Evolutionary conservation across 176 grass and related monocot genomes (phyloP), one percentile per base, ranked within the genome.

Genomic region (Panicum miliaceum): DNA sequence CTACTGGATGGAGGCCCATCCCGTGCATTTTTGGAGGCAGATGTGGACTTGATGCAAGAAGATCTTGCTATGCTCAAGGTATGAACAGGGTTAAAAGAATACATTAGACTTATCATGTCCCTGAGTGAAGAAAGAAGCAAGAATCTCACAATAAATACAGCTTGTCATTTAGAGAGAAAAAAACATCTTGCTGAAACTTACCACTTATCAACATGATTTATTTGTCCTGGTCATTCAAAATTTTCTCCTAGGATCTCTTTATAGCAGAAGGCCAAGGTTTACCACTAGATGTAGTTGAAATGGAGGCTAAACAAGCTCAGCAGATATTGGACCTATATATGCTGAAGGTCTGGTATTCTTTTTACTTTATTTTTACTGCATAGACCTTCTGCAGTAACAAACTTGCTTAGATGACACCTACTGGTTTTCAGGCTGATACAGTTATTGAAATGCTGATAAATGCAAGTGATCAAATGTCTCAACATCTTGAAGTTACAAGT

Each of bases 201-300:
- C 42, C 41, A 76, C 32, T 43, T 73, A 22, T 12, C 26, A 38
- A 23, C 19, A 47, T 68, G 50, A 88, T 86, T 65, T 89, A 2
- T 80, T 85, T 77, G 20, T 71, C 19, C 5, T 82, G 29, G 73
- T 37, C 58, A 61, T 76, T 42, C 37, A 43, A n/a, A 66, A 80
- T 63, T 87, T 79, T 89, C 73, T 82, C 15, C 23, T 88, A 94
- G 95, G 95, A 97, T 83, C 88, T 97, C 6, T 98, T 94, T 88
- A 84, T 98, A 88, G 95, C 92, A 75, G 90, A 93, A 76, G 95
- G 95, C 20, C 95, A 98, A 88, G 95, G 95, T 66, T 90, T 98
- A 78, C 89, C 92, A 76, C 62, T 42, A 73, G 90, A 91, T 90
- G 50, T 86, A 60, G 85, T 98, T 77, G 92, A 98, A 86, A 82